Conservation (phyloP, 352 stramenopile species). For the Phytophthora pini region DNA sequence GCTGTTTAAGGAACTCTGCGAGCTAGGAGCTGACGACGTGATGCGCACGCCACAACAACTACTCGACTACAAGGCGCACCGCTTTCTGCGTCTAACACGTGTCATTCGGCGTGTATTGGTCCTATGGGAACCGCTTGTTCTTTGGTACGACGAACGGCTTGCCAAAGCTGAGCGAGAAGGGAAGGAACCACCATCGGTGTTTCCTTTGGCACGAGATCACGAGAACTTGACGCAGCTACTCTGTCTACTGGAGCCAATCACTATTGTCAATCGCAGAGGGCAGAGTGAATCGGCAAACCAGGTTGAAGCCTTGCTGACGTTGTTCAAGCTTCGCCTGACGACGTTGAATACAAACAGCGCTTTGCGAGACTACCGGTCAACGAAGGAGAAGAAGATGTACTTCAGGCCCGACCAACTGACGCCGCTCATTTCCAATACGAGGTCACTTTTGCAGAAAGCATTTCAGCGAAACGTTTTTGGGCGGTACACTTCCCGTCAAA, state of each 20-base stretch:
- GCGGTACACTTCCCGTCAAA: neutral
- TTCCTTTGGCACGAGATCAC: neutral
- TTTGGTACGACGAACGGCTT: neutral
- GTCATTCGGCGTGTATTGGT: neutral
- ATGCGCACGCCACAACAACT: neutral
- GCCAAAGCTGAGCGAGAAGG: neutral
- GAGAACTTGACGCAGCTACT: neutral
- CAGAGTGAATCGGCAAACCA: neutral
- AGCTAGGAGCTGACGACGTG: neutral
- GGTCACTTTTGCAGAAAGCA: neutral
- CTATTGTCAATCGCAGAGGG: neutral
- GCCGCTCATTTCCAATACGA: neutral
- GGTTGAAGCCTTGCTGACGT: neutral
- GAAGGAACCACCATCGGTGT: neutral
- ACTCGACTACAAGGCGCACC: neutral
- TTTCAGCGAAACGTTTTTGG: neutral
- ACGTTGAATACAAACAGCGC: neutral
- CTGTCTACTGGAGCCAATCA: slow-evolving; percentile 1
- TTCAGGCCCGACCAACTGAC: neutral
- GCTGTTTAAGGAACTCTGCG: neutral
- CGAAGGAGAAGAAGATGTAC: neutral
- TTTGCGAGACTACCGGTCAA: neutral
- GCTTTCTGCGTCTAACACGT: neutral
- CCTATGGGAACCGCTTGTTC: neutral
- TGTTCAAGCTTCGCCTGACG: neutral